Conservation (phyloP, 2,329 filamentous ascomycete genomes). For the Fusarium phyllophilum region DNA sequence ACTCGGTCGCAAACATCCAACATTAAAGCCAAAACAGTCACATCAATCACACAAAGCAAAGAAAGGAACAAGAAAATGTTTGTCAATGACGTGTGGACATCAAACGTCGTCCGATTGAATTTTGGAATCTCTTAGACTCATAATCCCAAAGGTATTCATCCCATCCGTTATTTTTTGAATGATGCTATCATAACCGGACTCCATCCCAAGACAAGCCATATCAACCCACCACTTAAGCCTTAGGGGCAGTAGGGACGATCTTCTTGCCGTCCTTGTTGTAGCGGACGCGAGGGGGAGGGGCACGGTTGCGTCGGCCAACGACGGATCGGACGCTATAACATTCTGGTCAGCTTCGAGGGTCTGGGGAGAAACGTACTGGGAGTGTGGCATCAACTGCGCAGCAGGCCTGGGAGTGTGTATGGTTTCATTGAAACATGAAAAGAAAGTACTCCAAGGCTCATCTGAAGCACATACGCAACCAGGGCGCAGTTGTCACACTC, state of each 20-base stretch:
- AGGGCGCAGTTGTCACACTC: constrained; percentile 68
- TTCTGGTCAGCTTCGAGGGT: constrained; percentile 54
- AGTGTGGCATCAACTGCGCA: constrained; percentile 6
- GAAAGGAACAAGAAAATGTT: not conserved
- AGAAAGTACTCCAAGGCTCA: constrained; percentile 67
- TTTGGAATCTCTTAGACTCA: constrained; percentile 46
- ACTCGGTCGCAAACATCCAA: not conserved
- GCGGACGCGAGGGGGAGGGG: constrained; percentile 94
- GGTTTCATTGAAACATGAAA: constrained; percentile 26
- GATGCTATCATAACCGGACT: constrained; percentile 53
- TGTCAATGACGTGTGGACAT: constrained; percentile 36
- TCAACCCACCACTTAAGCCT: constrained; percentile 50
- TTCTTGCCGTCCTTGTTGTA: constrained; percentile 99
- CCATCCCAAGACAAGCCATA: constrained; percentile 46
- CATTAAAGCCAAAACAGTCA: not conserved
- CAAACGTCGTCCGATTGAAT: constrained; percentile 44
- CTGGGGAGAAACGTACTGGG: constrained; percentile 39
- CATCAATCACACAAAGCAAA: not conserved
- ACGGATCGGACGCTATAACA: constrained; percentile 90
- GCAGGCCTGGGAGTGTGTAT: constrained; percentile 43
- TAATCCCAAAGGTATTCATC: constrained; percentile 50
- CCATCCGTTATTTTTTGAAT: constrained; percentile 51
- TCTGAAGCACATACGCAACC: constrained; percentile 62
- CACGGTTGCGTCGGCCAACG: constrained; percentile 97
- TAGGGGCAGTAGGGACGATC: constrained; percentile 78